Percentiles rank a stretch among this genome's conserved stretches.
Conservation (phyloP, 495 filamentous ascomycete genomes). For the Delitschia confertaspora region DNA sequence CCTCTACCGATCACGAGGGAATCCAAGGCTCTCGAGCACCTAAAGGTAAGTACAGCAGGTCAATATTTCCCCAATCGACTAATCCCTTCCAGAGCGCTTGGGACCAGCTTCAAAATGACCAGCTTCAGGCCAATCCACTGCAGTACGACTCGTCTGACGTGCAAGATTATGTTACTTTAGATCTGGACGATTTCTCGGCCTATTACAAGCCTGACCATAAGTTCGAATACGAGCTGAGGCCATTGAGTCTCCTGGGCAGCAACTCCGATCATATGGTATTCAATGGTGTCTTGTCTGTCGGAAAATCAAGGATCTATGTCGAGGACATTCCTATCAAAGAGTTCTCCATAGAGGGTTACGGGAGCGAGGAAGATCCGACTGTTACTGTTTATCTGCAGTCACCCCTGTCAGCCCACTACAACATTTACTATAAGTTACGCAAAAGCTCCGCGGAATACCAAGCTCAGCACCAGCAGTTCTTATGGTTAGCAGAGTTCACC, state of each 20-base stretch:
- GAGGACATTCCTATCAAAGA: conserved; percentile 45
- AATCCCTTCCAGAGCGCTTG: no score
- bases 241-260: conserved; percentile 22
- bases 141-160: not conserved
- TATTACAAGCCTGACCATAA: conserved; percentile 9
- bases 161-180: conserved; percentile 1
- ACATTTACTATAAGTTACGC: conserved; percentile 54
- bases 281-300: conserved; percentile 50
- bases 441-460: conserved; percentile 48
- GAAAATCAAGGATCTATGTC: conserved; percentile 40
- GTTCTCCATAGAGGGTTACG: conserved; percentile 60
- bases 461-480: conserved; percentile 50
- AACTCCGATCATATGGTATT: conserved; percentile 32
- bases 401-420: conserved; percentile 24
- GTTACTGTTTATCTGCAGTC: conserved; percentile 59
- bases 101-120: no score
- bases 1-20: not conserved
- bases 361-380: conserved; percentile 34
- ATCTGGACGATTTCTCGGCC: conserved; percentile 28
- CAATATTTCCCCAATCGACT: no score
- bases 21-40: not conserved
- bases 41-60: no score
- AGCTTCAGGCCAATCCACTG: not conserved
- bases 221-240: conserved; percentile 13
- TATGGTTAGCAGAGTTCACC: conserved; percentile 57